phyloP scores from a whole-genome alignment of 257 asterid genomes.

The Salvia rosmarinus region DNA sequence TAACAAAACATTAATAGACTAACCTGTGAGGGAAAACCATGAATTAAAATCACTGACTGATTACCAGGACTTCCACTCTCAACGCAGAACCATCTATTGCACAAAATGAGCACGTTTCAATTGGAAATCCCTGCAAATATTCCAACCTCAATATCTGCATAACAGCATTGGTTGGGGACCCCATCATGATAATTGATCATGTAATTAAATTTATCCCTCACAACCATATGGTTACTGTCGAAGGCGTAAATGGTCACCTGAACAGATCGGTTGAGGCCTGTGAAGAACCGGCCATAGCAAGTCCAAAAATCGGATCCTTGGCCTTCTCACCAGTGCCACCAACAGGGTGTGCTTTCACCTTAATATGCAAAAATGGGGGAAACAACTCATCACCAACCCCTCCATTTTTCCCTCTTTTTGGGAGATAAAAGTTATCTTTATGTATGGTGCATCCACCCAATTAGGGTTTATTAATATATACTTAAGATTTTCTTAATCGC shows the following conservation, averaged over 20 bases:
- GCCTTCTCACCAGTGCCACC: slow-evolving; percentile 91
- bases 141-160: slow-evolving; percentile 65
- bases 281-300: slow-evolving; percentile 74
- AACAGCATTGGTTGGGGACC: slow-evolving; percentile 19
- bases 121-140: slow-evolving; percentile 79
- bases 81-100: slow-evolving; percentile 93
- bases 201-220: neutral
- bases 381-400: slow-evolving; percentile 1
- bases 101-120: slow-evolving; percentile 80
- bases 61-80: slow-evolving; percentile 68
- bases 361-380: neutral
- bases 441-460: too few relatives aligned
- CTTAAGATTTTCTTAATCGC: too few relatives aligned
- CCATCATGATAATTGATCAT: neutral
- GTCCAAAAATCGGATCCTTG: slow-evolving; percentile 86
- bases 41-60: slow-evolving; percentile 69
- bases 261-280: slow-evolving; percentile 78
- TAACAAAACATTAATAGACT: slow-evolving; percentile 15
- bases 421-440: neutral
- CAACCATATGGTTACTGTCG: slow-evolving; percentile 8
- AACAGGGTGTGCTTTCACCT: slow-evolving; percentile 87
- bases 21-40: slow-evolving; percentile 93
- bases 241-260: slow-evolving; percentile 52
- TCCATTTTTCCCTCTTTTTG: neutral
- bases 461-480: too few relatives aligned